Evolutionary conservation across 1,284 basidiomycete species (phyloP).

Genomic region (Tilletiopsis washingtonensis): DNA sequence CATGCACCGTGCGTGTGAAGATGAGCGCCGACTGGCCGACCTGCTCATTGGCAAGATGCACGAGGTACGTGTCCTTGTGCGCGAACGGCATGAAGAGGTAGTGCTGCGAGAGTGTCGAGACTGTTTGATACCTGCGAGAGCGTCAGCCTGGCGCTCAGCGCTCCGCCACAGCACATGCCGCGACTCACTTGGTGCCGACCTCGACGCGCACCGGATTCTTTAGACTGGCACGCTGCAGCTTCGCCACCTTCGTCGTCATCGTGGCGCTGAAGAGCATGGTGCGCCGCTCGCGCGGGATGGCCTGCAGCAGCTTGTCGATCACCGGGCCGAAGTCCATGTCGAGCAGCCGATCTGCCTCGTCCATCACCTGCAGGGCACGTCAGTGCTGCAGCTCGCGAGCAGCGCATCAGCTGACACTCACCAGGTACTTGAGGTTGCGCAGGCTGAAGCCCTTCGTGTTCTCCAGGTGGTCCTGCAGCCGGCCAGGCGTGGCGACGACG

Average conservation of each 20-base stretch:
- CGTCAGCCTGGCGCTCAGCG: neutral
- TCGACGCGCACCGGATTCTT: conserved; percentile 91
- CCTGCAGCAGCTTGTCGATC: conserved; percentile 94
- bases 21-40: conserved; percentile 90
- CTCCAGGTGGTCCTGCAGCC: conserved; percentile 89
- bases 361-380: conserved; percentile 62
- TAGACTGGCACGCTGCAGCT: conserved; percentile 90
- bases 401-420: conserved; percentile 49
- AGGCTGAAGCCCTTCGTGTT: conserved; percentile 97
- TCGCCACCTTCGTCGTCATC: conserved; percentile 99
- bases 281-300: conserved; percentile 84
- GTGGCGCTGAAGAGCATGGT: conserved; percentile 98
- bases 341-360: conserved; percentile 91
- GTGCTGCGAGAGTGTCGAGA: conserved; percentile 88
- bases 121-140: conserved; percentile 88
- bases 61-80: conserved; percentile 85
- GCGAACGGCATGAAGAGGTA: conserved; percentile 89
- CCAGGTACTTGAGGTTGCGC: conserved; percentile 78
- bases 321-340: conserved; percentile 97
- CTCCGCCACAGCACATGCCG: too few relatives aligned
- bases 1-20: conserved; percentile 91
- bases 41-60: conserved; percentile 81
- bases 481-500: conserved; percentile 93
- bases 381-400: neutral
- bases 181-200: conserved; percentile 73